These are phyloP conservation scores for Diaporthe longicolla DNA, from an alignment of 2,329 filamentous ascomycete species.

Conservation along the genomic window DNA sequence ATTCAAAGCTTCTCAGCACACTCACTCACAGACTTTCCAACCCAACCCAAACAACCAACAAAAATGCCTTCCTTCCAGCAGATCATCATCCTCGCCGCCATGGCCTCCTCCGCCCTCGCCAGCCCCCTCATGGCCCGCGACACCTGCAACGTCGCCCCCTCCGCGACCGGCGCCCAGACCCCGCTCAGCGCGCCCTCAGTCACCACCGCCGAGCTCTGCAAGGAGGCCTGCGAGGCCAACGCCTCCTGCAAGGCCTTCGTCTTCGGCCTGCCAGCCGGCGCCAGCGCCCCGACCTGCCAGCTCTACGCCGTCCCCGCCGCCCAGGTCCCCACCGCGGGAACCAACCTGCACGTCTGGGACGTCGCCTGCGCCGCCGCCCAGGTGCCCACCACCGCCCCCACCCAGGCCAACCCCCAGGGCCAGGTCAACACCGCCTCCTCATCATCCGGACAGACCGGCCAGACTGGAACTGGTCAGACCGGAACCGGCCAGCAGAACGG, in stretches of 20 bases:
- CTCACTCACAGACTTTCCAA: too few relatives aligned
- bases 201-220: conserved; percentile 14
- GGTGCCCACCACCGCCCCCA: conserved; percentile 17
- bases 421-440: background rate
- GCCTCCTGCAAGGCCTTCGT: conserved; percentile 16
- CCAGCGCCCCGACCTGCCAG: conserved; percentile 4
- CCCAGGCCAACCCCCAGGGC: conserved; percentile 7
- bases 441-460: background rate
- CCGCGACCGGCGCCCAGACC: background rate
- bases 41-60: background rate
- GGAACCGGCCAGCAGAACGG: background rate
- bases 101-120: conserved; percentile 17
- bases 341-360: conserved; percentile 19
- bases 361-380: background rate
- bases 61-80: conserved; percentile 19
- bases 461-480: background rate
- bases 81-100: conserved; percentile 11
- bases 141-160: conserved; percentile 13
- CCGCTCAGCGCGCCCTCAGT: background rate
- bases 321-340: conserved; percentile 3
- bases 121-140: conserved; percentile 21
- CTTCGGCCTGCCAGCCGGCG: conserved; percentile 5
- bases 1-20: background rate
- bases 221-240: conserved; percentile 26
- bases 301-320: background rate